Percentiles rank a stretch among this genome's conserved stretches.
phyloP scores from a whole-genome alignment of 2,329 filamentous ascomycete genomes.

The Fusarium nelsonii region DNA sequence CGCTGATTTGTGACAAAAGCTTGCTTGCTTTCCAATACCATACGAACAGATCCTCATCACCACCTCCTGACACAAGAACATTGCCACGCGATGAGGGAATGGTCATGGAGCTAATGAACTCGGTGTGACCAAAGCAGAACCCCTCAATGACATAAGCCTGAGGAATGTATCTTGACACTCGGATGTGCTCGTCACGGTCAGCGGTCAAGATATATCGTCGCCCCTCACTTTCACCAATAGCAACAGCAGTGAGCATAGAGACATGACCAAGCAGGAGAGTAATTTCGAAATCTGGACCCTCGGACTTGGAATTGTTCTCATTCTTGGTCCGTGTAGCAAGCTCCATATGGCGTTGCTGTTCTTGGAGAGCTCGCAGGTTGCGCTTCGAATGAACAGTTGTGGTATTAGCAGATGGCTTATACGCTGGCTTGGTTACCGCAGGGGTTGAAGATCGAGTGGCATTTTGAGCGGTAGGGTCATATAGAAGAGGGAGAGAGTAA shows the following conservation, averaged over 20 bases:
- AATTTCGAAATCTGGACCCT: slow-evolving; percentile 73
- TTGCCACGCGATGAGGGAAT: slow-evolving; percentile 68
- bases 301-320: slow-evolving; percentile 49
- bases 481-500: slow-evolving; percentile 80
- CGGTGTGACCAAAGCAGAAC: slow-evolving; percentile 88
- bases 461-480: slow-evolving; percentile 38
- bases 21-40: slow-evolving; percentile 81
- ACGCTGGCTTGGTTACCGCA: slow-evolving; percentile 48
- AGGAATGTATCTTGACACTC: slow-evolving; percentile 82
- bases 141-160: slow-evolving; percentile 90
- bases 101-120: slow-evolving; percentile 85
- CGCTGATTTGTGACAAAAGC: slow-evolving; percentile 66
- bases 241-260: slow-evolving; percentile 88
- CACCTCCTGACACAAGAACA: slow-evolving; percentile 86
- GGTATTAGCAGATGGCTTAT: slow-evolving; percentile 66
- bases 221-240: slow-evolving; percentile 60
- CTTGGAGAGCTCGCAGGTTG: slow-evolving; percentile 70
- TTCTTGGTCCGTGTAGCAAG: slow-evolving; percentile 45
- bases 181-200: slow-evolving; percentile 79
- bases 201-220: slow-evolving; percentile 67
- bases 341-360: slow-evolving; percentile 65
- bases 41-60: slow-evolving; percentile 80
- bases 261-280: slow-evolving; percentile 90
- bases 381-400: slow-evolving; percentile 74
- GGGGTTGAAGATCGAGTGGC: slow-evolving; percentile 30